A percentile compares a stretch with the other conserved stretches of the same genome.
Evolutionary conservation across 2,329 filamentous ascomycete species (phyloP).

Genomic region (Microascus cirrosus): DNA sequence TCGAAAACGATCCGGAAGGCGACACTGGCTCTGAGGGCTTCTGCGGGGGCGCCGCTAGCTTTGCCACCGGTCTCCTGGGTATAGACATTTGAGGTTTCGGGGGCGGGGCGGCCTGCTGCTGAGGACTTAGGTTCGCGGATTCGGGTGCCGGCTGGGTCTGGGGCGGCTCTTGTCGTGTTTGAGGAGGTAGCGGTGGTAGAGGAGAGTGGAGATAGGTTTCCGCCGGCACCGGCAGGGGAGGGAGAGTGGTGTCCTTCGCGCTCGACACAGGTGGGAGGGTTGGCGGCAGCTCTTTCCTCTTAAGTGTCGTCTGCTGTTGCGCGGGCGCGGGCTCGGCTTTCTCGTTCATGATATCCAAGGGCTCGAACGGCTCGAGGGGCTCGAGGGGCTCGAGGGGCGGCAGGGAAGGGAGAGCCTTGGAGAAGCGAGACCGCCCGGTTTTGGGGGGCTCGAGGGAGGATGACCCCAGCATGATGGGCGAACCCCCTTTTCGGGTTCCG

Average conservation of each 20-base stretch:
- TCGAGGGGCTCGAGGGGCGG: conserved; percentile 21
- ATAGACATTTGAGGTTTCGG: conserved; percentile 20
- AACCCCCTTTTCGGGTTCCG: neutral
- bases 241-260: neutral
- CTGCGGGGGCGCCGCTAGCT: conserved; percentile 8
- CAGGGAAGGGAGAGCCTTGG: conserved; percentile 44
- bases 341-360: neutral
- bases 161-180: conserved; percentile 2
- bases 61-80: conserved; percentile 21
- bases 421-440: conserved; percentile 41
- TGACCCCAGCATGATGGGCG: conserved; percentile 8
- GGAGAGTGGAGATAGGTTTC: conserved; percentile 9
- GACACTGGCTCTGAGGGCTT: conserved; percentile 17
- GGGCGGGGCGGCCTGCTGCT: conserved; percentile 7
- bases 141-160: conserved; percentile 8
- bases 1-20: conserved; percentile 38
- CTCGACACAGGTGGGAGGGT: neutral
- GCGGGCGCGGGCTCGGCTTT: conserved; percentile 3
- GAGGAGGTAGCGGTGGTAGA: conserved; percentile 14
- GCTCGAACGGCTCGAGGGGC: neutral
- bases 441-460: conserved; percentile 17
- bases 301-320: conserved; percentile 2
- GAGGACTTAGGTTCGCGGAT: conserved; percentile 7
- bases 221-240: conserved; percentile 3
- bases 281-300: neutral